These are phyloP conservation scores for Gyrodon lividus DNA, from an alignment of 768 basidiomycete species.

Conservation along the genomic window DNA sequence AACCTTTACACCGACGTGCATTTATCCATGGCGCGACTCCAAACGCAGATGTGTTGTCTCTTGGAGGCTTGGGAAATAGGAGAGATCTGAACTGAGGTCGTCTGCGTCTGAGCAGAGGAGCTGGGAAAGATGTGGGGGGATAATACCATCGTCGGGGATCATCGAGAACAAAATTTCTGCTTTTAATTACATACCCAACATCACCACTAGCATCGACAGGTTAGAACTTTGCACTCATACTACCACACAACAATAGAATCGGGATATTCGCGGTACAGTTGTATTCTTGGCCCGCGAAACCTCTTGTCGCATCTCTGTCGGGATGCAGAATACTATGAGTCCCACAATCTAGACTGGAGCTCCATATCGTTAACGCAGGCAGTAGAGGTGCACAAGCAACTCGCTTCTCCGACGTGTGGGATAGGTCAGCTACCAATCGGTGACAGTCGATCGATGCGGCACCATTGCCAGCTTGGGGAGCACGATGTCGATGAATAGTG, in stretches of 20 bases:
- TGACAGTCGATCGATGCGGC: too few relatives aligned
- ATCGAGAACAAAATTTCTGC: not conserved
- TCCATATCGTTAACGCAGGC: too few relatives aligned
- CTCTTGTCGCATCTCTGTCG: too few relatives aligned
- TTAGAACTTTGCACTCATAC: not conserved
- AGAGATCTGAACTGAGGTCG: conserved; percentile 16
- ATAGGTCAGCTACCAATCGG: too few relatives aligned
- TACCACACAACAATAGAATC: not conserved
- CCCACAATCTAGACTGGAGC: too few relatives aligned
- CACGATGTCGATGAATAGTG: too few relatives aligned
- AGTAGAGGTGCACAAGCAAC: too few relatives aligned
- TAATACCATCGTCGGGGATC: not conserved
- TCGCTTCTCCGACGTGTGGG: too few relatives aligned
- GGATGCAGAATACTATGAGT: too few relatives aligned
- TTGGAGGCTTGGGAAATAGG: conserved; percentile 32
- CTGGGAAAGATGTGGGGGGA: not conserved
- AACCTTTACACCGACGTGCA: conserved; percentile 15
- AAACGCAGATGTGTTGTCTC: conserved; percentile 24
- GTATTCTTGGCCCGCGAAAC: too few relatives aligned
- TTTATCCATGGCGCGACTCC: conserved; percentile 14
- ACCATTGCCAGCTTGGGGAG: too few relatives aligned
- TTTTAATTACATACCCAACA: not conserved
- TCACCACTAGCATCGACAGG: not conserved
- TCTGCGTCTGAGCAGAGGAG: conserved; percentile 1
- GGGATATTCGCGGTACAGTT: too few relatives aligned